Evolutionary conservation across 208 protist genomes (phyloP).

Genomic region (Leishmania amazonensis): DNA sequence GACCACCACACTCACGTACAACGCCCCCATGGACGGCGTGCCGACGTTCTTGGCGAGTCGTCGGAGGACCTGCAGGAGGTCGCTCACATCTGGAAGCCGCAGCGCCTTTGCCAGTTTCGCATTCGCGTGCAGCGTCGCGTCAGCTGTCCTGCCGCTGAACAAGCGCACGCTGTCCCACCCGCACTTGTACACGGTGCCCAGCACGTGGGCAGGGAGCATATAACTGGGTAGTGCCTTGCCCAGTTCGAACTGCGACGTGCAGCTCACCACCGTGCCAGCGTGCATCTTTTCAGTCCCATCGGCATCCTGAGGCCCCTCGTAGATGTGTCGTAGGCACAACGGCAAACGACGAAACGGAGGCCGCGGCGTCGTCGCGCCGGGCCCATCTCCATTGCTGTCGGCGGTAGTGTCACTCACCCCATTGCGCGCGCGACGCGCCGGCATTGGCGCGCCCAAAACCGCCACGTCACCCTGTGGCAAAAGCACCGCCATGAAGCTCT

Average conservation of each 20-base stretch:
- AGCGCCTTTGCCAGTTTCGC: conserved; percentile 46
- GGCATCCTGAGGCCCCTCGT: not conserved
- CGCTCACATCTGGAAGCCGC: conserved; percentile 26
- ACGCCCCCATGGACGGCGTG: conserved; percentile 6
- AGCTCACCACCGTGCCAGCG: not conserved
- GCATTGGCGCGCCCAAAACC: conserved; percentile 34
- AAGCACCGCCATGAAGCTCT: conserved; percentile 48
- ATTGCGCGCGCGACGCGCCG: not conserved
- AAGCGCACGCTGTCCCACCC: conserved; percentile 37
- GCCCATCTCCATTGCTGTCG: not conserved
- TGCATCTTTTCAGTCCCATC: not conserved
- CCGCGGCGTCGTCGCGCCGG: not conserved
- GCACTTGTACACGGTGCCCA: conserved; percentile 29
- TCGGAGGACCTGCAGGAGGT: conserved; percentile 37
- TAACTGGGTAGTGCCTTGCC: conserved; percentile 32
- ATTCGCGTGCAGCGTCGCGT: conserved; percentile 42
- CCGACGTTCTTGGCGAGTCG: conserved; percentile 35
- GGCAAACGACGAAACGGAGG: not conserved
- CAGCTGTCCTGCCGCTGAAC: conserved; percentile 15
- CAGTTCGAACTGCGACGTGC: conserved; percentile 23
- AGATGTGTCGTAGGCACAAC: not conserved
- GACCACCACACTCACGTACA: conserved; percentile 25
- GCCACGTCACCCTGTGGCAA: conserved; percentile 51
- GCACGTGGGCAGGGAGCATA: conserved; percentile 28
- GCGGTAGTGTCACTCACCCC: not conserved